Base-by-base conservation (phyloP, 164 flowering plant genomes). In the Platanus orientalis region DNA sequence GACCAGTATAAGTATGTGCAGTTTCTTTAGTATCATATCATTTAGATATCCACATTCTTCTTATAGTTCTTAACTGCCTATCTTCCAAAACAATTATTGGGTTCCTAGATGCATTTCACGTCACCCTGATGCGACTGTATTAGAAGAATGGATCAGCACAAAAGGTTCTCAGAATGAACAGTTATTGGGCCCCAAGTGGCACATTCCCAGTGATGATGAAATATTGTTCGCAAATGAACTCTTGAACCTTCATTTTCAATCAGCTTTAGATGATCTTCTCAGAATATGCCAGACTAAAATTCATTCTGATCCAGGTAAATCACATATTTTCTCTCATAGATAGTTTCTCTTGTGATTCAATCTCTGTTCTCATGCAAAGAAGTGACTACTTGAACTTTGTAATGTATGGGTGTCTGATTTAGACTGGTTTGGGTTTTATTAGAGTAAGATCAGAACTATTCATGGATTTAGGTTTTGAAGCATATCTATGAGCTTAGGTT, bases 111-210 rank as follows among this genome's bases (percentile, higher is more conserved):
- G 90, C 72, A 67, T 76, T 49, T 71, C 67, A 9, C 73, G 69
- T 62, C 99, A 91, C 61, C 81, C 90, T 60, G 79, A 68, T 71
- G 82, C 85, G 72, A 54, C 77, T 58, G 66, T 71, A 42, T 70
- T 91, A 58, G 97, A 94, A 73, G 83, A 85, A 82, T 94, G 99
- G 99, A 80, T 89, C 62, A 78, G 90, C 80, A 77, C 88, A 19
- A 94, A 89, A 76, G 81, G 80, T 81, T 79, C 62, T 73, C 52
- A 75, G 12, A 62, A 44, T 63, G 86, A 76, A 53, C 65, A 60
- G 23, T 26, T 69, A 19, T 57, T 57, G 58, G 65, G 28, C 28
- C 96, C 99, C 27, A 86, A 76, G 71, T 94, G 99, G 97, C 99
- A 94, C 75, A 63, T 94, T 61, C 90, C 97, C 16, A 73, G 58